These are phyloP conservation scores for Phaeodactylum tricornutum DNA, from an alignment of 108 stramenopile genomes.

Conservation along the genomic window DNA sequence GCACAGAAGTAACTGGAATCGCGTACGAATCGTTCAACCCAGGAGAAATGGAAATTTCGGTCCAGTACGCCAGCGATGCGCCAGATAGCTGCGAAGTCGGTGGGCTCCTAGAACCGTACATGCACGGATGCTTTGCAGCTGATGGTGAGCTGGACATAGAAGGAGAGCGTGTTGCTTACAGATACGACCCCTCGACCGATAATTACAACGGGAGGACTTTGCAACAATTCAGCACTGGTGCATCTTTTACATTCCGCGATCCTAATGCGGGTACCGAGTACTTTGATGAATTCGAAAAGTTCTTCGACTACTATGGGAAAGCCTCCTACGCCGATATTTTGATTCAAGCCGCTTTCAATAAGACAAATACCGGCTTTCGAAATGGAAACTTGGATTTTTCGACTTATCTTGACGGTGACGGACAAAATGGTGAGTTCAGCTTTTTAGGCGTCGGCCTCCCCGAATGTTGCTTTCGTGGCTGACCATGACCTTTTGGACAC, in stretches of 20 bases:
- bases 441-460: conserved; percentile 26
- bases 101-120: too few species aligned
- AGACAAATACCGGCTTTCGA: not conserved
- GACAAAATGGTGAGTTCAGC: conserved; percentile 33
- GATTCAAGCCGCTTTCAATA: conserved; percentile 13
- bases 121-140: too few species aligned
- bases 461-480: not conserved
- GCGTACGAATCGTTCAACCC: too few species aligned
- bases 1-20: too few species aligned
- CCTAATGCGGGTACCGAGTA: conserved; percentile 22
- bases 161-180: too few species aligned
- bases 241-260: conserved; percentile 20
- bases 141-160: too few species aligned
- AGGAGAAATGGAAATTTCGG: too few species aligned
- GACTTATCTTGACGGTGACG: conserved; percentile 9
- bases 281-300: conserved; percentile 43
- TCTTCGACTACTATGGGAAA: conserved; percentile 27
- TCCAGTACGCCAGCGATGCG: too few species aligned
- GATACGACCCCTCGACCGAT: conserved; percentile 22
- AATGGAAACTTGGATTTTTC: conserved; percentile 32
- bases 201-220: conserved; percentile 42
- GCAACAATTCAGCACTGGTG: conserved; percentile 23
- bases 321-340: conserved; percentile 27
- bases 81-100: too few species aligned
- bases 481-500: not conserved